phyloP scores from a whole-genome alignment of 176 grass and related monocot species.

The Oropetium thomaeum region DNA sequence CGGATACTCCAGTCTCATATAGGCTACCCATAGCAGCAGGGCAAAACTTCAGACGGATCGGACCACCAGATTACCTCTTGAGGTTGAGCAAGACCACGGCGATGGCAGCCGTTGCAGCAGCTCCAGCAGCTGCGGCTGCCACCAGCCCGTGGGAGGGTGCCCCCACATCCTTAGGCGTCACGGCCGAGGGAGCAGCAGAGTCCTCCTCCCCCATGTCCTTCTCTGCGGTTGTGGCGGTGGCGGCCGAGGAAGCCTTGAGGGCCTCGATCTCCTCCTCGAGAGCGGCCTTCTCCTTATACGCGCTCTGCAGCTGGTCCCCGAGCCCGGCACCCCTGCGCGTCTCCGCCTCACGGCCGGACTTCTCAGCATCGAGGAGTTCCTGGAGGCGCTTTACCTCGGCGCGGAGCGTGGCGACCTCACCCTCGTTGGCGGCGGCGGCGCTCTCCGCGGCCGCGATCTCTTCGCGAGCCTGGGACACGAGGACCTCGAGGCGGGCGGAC shows the following conservation, averaged over 20 bases:
- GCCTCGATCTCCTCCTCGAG: slow-evolving; percentile 40
- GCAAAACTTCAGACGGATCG: slow-evolving; percentile 30
- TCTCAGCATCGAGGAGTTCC: slow-evolving; percentile 31
- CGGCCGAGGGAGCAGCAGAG: neutral
- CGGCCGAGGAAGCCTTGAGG: slow-evolving; percentile 32
- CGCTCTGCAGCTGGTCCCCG: slow-evolving; percentile 25
- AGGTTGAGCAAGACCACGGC: slow-evolving; percentile 22
- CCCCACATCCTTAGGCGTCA: neutral
- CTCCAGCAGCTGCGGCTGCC: slow-evolving; percentile 42
- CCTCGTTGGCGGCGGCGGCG: slow-evolving; percentile 16
- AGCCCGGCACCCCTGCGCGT: slow-evolving; percentile 9
- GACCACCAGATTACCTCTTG: slow-evolving; percentile 51
- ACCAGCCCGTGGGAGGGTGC: neutral
- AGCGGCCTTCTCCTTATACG: slow-evolving; percentile 39
- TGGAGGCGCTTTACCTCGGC: slow-evolving; percentile 40
- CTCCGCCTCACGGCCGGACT: slow-evolving; percentile 24
- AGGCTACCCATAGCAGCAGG: slow-evolving; percentile 41
- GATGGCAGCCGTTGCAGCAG: slow-evolving; percentile 19
- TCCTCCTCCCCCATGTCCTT: slow-evolving; percentile 11
- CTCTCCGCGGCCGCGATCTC: slow-evolving; percentile 28
- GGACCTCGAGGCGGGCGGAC: slow-evolving; percentile 43
- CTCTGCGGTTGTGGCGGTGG: too few relatives aligned
- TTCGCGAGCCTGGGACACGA: slow-evolving; percentile 23
- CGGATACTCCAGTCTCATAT: slow-evolving; percentile 11
- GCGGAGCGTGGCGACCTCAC: slow-evolving; percentile 27